phyloP scores from a whole-genome alignment of 371 early-diverging fungal genomes.

The Lichtheimia ornata region DNA sequence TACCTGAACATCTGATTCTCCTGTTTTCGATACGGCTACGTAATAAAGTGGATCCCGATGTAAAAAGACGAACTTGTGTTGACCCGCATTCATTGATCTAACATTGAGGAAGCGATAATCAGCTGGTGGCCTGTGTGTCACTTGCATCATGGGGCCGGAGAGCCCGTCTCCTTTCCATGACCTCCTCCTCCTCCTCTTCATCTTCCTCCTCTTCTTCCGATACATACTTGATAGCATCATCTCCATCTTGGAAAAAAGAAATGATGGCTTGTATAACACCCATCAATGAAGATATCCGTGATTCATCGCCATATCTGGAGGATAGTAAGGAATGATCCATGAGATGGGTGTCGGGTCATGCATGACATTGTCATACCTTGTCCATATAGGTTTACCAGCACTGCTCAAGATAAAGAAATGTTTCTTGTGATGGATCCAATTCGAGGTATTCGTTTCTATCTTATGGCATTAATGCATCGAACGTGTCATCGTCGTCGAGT shows the following conservation, averaged over 20 bases:
- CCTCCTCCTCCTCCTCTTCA: not conserved
- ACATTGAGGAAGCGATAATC: not conserved
- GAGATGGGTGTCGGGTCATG: not conserved
- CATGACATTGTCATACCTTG: conserved; percentile 42
- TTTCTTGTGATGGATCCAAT: conserved; percentile 69
- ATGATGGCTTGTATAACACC: conserved; percentile 92
- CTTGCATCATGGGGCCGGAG: not conserved
- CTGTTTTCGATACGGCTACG: conserved; percentile 78
- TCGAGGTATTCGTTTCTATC: conserved; percentile 16
- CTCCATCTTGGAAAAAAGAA: conserved; percentile 81
- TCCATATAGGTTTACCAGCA: conserved; percentile 89
- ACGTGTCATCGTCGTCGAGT: not conserved
- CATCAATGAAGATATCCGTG: conserved; percentile 85
- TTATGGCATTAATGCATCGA: not conserved
- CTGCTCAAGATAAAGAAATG: conserved; percentile 84
- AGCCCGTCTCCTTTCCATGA: not conserved
- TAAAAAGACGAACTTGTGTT: conserved; percentile 83
- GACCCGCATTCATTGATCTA: conserved; percentile 76
- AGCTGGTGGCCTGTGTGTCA: no score
- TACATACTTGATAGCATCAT: conserved; percentile 73
- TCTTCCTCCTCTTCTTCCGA: not conserved
- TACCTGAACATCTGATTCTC: conserved; percentile 82
- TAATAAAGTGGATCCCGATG: conserved; percentile 83
- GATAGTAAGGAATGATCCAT: not conserved
- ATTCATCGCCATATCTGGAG: conserved; percentile 85